A percentile compares a stretch with the other conserved stretches of the same genome.
These are phyloP conservation scores for Epichloe bromicola DNA, from an alignment of 2,329 filamentous ascomycete genomes.

Conservation along the genomic window DNA sequence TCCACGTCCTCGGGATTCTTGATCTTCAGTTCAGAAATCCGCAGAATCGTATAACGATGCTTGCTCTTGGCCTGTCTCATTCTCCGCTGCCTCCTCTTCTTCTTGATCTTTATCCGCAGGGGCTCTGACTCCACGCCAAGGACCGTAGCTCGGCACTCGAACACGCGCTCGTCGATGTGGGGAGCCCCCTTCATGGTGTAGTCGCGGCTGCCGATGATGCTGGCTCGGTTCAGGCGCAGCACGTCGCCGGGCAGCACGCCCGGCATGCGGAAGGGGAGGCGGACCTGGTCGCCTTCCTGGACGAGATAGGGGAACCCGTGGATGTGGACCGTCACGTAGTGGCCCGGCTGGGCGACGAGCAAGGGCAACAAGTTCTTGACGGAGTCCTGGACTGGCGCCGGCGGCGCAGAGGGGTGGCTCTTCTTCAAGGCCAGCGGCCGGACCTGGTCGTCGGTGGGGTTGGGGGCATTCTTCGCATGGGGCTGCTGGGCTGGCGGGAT, in stretches of 20 bases:
- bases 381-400: slow-evolving; percentile 35
- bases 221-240: slow-evolving; percentile 76
- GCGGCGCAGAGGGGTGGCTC: slow-evolving; percentile 21
- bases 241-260: slow-evolving; percentile 69
- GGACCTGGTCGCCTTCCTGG: slow-evolving; percentile 60
- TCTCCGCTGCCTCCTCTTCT: slow-evolving; percentile 62
- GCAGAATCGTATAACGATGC: slow-evolving; percentile 75
- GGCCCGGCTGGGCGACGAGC: slow-evolving; percentile 56
- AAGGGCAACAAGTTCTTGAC: slow-evolving; percentile 53
- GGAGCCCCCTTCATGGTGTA: slow-evolving; percentile 74
- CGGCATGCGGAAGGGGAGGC: slow-evolving; percentile 69
- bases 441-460: slow-evolving; percentile 19
- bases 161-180: slow-evolving; percentile 74
- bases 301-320: slow-evolving; percentile 71
- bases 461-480: slow-evolving; percentile 25
- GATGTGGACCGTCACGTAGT: slow-evolving; percentile 72
- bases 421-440: slow-evolving; percentile 27
- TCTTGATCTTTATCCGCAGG: slow-evolving; percentile 66
- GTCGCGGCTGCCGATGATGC: slow-evolving; percentile 71
- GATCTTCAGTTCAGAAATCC: slow-evolving; percentile 70
- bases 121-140: slow-evolving; percentile 75
- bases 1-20: slow-evolving; percentile 29
- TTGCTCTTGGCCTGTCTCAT: slow-evolving; percentile 74
- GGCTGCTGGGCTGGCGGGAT: slow-evolving; percentile 26
- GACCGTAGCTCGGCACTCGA: slow-evolving; percentile 74